phyloP scores from a whole-genome alignment of 1,284 basidiomycete genomes.

The Veloporphyrellus conicus region DNA sequence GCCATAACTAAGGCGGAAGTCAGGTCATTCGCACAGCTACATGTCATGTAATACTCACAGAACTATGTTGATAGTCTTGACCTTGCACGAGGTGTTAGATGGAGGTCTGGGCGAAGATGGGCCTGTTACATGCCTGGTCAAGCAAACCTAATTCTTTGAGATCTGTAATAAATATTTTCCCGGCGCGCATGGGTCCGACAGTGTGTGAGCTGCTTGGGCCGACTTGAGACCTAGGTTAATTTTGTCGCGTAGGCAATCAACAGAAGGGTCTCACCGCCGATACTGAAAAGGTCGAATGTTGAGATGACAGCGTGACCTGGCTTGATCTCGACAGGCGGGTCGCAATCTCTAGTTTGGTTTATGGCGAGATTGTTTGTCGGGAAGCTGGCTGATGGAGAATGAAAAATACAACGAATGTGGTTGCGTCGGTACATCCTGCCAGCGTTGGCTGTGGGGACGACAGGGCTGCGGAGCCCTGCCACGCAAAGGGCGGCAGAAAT shows the following conservation, averaged over 20 bases:
- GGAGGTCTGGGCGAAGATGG: background rate
- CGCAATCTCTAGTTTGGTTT: conserved; percentile 1
- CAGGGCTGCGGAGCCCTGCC: conserved; percentile 3
- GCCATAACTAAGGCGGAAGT: conserved; percentile 53
- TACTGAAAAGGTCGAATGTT: conserved; percentile 90
- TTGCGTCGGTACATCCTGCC: background rate
- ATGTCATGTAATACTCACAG: conserved; percentile 48
- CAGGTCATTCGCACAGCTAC: background rate
- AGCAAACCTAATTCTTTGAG: conserved; percentile 68
- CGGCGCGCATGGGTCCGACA: conserved; percentile 90
- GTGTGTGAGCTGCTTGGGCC: conserved; percentile 66
- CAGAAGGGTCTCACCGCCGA: conserved; percentile 61
- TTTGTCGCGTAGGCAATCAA: background rate
- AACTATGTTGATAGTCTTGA: conserved; percentile 78
- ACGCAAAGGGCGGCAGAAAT: conserved; percentile 3
- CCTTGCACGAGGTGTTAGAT: conserved; percentile 38
- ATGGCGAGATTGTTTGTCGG: conserved; percentile 11
- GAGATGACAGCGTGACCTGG: conserved; percentile 92
- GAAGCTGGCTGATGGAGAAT: background rate
- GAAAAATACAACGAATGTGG: conserved; percentile 16
- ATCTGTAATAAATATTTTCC: conserved; percentile 81
- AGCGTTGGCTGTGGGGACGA: background rate
- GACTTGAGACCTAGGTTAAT: conserved; percentile 32
- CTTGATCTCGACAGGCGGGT: conserved; percentile 14
- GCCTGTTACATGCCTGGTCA: conserved; percentile 49